Conservation (phyloP, 164 flowering plant genomes). For the Magnolia changhungtana region DNA sequence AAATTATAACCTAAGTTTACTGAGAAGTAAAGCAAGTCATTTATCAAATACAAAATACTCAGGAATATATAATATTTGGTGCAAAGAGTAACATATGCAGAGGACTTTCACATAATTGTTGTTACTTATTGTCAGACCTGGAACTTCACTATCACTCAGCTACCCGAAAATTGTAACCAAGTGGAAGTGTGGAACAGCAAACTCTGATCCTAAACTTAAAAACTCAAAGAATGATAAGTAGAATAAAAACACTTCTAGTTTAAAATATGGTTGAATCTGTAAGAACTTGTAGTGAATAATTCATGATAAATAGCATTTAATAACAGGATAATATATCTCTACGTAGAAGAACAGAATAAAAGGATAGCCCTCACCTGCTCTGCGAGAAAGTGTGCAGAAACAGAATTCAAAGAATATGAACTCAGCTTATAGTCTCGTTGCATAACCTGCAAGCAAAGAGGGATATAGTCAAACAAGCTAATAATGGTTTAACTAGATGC, state of each 20-base stretch:
- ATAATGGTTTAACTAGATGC: neutral
- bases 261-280: too few species aligned
- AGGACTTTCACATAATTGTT: too few species aligned
- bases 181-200: too few species aligned
- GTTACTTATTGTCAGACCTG: too few species aligned
- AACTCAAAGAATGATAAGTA: too few species aligned
- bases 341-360: neutral
- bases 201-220: too few species aligned
- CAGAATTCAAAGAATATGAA: slow-evolving; percentile 96
- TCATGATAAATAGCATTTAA: neutral
- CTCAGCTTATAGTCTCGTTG: slow-evolving; percentile 94
- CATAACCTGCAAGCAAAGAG: slow-evolving; percentile 51
- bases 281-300: too few species aligned
- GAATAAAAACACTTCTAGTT: too few species aligned
- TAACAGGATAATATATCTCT: neutral
- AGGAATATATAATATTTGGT: neutral
- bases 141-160: too few species aligned
- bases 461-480: neutral
- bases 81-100: too few species aligned
- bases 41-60: neutral
- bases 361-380: slow-evolving; percentile 65
- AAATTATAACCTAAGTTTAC: neutral
- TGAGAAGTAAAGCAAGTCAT: neutral
- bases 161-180: too few species aligned
- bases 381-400: slow-evolving; percentile 92